phyloP scores from a whole-genome alignment of 768 basidiomycete genomes.

The Strobilomyces echinocephalus region DNA sequence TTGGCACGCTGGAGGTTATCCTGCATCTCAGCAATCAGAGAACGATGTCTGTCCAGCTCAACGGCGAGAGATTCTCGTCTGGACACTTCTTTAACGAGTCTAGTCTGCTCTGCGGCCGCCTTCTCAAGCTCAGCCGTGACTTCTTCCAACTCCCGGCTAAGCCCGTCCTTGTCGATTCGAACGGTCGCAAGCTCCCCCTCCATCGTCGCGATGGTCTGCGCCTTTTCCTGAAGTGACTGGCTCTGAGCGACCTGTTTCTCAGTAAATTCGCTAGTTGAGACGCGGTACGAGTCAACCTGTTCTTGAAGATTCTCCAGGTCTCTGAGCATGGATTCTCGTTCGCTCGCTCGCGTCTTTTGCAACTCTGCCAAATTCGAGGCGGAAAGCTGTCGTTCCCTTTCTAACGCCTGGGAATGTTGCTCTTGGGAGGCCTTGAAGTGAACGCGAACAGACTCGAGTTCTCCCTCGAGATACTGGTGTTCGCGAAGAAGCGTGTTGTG shows the following conservation, averaged over 20 bases:
- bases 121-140: constrained; percentile 57
- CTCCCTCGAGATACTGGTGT: constrained; percentile 37
- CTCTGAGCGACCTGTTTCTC: constrained; percentile 41
- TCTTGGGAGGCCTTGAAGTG: constrained; percentile 28
- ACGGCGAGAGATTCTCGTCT: constrained; percentile 68
- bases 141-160: constrained; percentile 39
- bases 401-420: constrained; percentile 17
- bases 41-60: constrained; percentile 76
- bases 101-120: constrained; percentile 54
- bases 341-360: constrained; percentile 16
- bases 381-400: constrained; percentile 27
- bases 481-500: constrained; percentile 37
- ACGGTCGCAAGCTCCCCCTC: constrained; percentile 45
- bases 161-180: constrained; percentile 39
- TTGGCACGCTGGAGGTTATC: constrained; percentile 72
- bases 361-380: constrained; percentile 15
- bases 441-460: constrained; percentile 57
- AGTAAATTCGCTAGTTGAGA: constrained; percentile 39
- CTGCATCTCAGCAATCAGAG: constrained; percentile 70
- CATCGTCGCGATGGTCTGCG: constrained; percentile 39
- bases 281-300: constrained; percentile 50
- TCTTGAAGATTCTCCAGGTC: constrained; percentile 47
- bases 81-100: constrained; percentile 66
- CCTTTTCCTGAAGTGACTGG: constrained; percentile 47
- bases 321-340: constrained; percentile 34